These are phyloP conservation scores for Syzygium syzygioides DNA, from an alignment of 441 rosid species.

Conservation along the genomic window DNA sequence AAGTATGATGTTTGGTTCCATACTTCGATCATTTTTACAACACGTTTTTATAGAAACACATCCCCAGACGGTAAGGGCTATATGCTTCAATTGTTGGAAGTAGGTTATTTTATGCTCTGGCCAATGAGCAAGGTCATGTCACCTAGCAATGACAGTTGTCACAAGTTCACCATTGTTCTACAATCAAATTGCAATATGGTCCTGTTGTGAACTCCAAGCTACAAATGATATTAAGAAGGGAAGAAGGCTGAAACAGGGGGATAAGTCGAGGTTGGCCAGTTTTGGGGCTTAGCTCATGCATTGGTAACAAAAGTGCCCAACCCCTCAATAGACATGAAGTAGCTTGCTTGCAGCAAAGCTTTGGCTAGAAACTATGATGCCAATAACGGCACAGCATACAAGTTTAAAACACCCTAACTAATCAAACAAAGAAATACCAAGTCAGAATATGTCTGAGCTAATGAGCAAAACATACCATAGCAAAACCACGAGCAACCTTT, in stretches of 20 bases:
- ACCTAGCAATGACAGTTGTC: not conserved
- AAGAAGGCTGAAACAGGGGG: not conserved
- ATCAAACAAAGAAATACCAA: not conserved
- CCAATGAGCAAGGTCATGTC: not conserved
- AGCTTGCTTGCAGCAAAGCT: not conserved
- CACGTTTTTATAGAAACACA: not conserved
- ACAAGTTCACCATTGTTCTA: not conserved
- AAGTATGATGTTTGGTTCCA: not conserved
- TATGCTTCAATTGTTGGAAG: not conserved
- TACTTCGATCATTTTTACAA: not conserved
- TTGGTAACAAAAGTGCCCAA: not conserved
- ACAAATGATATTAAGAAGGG: not conserved
- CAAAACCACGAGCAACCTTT: conserved; percentile 83
- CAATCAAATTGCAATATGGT: not conserved
- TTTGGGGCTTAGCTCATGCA: not conserved
- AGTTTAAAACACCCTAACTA: not conserved
- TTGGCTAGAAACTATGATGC: not conserved
- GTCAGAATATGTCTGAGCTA: not conserved
- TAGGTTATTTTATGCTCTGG: not conserved
- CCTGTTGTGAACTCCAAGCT: not conserved
- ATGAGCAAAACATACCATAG: conserved; percentile 46
- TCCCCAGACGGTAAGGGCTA: not conserved
- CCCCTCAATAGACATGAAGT: not conserved
- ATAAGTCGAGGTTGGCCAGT: not conserved
- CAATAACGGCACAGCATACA: not conserved